Evolutionary conservation across 257 asterid species (phyloP).

Genomic region (Petunia axillaris): DNA sequence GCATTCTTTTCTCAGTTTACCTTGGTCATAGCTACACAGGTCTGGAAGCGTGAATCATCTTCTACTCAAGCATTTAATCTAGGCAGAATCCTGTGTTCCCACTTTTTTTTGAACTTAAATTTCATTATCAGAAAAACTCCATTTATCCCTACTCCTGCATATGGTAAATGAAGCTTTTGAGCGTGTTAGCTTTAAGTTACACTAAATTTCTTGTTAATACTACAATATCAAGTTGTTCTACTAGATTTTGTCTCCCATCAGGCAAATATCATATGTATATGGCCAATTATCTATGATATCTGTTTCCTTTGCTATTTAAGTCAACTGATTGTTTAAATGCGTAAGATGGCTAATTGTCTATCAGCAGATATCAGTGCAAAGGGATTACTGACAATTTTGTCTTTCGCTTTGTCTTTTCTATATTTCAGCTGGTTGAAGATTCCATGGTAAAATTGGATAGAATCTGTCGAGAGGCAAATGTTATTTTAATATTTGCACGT

Average conservation of each 20-base stretch:
- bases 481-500: constrained; percentile 81
- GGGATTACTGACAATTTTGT: constrained; percentile 8
- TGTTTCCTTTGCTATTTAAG: neutral
- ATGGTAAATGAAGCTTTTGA: constrained; percentile 6
- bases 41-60: neutral
- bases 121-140: neutral
- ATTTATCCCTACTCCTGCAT: neutral
- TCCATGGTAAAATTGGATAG: constrained; percentile 88
- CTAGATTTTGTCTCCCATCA: neutral
- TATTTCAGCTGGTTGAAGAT: constrained; percentile 76
- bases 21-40: constrained; percentile 52
- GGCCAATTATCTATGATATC: too few species aligned
- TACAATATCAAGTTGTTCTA: neutral
- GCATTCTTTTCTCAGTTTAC: constrained; percentile 91
- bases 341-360: neutral
- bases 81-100: neutral
- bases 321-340: constrained; percentile 5
- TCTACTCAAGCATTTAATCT: constrained; percentile 11
- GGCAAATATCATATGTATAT: neutral
- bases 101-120: neutral
- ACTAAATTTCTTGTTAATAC: neutral
- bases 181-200: neutral
- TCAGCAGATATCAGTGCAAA: neutral
- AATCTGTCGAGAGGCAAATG: constrained; percentile 88
- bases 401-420: constrained; percentile 24